Evolutionary conservation across 768 basidiomycete genomes (phyloP), one percentile per base, ranked within the genome.

Genomic region (Phaeotremella skinneri): DNA sequence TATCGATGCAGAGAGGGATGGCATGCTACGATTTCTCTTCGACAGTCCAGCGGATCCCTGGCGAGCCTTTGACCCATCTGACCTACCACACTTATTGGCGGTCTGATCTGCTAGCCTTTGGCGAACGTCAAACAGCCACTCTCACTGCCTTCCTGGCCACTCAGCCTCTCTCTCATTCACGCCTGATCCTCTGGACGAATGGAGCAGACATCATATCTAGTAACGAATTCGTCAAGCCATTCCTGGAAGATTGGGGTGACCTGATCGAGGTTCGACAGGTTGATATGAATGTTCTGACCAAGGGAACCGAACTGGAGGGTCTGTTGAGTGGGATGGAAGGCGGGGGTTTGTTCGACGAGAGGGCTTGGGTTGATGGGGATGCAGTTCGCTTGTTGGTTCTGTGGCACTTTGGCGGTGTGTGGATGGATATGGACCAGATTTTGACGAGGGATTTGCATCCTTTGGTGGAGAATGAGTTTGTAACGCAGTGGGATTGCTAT

Each of bases 401-500:
- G 31, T 97, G 92, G 90, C 85, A 84, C 61, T 85, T 83, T 69
- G 94, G 94, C 1, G 94, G 94, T 0, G 84, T 96, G 23, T 98
- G 94, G 94, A 82, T 97, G 48, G 94, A 99, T 74, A 96, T 97
- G 91, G 94, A 99, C 77, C 89, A 89, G 51, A 82, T 98, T 55
- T 80, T 97, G 62, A 94, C 91, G 45, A 81, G 94, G 55, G 89
- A 92, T 78, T 79, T 98, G 31, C 81, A 85, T 2, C 91, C 93
- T 7, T 80, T 97, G 55, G 81, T 89, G 4, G 93, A 96, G 75
- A 88, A 90, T 69, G 94, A 99, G 77, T 99, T 93, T 73, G 90
- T 97, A 9, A 94, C 91, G 1, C 92, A 99, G 70, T 99, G 94
- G 94, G 94, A 99, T 73, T 97, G 94, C 75, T 97, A 97, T 69